Evolutionary conservation across 345 rosid genomes (phyloP), one percentile per base, ranked within the genome.

Genomic region (Chamaenerion angustifolium): DNA sequence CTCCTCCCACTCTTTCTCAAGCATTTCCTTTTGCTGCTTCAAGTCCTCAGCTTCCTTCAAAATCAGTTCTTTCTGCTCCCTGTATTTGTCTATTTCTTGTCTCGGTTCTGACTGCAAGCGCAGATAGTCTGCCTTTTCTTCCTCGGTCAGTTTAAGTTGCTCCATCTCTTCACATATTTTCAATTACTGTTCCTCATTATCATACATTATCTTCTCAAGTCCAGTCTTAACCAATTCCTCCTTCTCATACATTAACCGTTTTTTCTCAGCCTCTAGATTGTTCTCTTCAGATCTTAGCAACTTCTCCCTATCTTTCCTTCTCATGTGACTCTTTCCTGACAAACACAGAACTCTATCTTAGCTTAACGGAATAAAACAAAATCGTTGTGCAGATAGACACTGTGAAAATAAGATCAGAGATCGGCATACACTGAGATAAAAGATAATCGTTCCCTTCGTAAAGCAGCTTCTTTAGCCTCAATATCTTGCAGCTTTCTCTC

Each of bases 1-100:
- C 41, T 76, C 85, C 49, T 80, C 96, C 98, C 98, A 87, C 58
- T 92, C 95, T 68, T 67, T 84, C 80, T 92, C 98, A 73, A 92
- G 87, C 57, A 64, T 73, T 59, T 82, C 87, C 64, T 74, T 92
- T 55, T 83, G 98, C 60, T 46, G 67, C 76, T 80, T 92, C 61
- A 92, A 71, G 64, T 87, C 96, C 49, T 87, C 96, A 58, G 73
- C 74, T 68, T 84, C 98, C 68, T 84, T 87, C 75, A 71, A 61
- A 71, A 83, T 82, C 57, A 76, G 58, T 65, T 80, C 93, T 63
- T 87, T 80, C 53, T 70, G 87, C 60, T 56, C 68, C 74, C 96
- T 74, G 65, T 81, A 76, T 57, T 82, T 82, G 18, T 84, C 82
- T 58, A 74, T 64, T 71, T 84, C 85, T 67, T 67, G 83, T 67